These are phyloP conservation scores for Durotheca rogersii DNA, from an alignment of 495 filamentous ascomycete species.

Conservation along the genomic window DNA sequence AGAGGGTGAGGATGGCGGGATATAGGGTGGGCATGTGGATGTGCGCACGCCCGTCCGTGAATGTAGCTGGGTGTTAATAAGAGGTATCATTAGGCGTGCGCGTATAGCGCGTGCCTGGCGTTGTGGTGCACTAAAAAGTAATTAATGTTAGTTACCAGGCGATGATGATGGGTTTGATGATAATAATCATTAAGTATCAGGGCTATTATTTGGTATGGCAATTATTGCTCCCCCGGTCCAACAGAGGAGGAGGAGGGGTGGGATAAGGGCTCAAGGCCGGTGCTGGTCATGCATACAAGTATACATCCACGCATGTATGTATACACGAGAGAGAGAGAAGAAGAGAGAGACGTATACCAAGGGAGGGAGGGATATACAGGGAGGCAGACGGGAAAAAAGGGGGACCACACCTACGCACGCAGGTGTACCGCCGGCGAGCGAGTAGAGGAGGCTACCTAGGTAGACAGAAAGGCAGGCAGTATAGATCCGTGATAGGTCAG, in stretches of 20 bases:
- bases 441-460: too few species aligned
- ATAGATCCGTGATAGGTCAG: too few species aligned
- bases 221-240: background rate
- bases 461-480: too few species aligned
- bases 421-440: too few species aligned
- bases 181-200: too few species aligned
- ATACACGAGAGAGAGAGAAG: background rate
- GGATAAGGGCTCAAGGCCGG: too few species aligned
- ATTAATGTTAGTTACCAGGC: conserved; percentile 12
- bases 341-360: background rate
- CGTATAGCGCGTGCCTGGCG: conserved; percentile 4
- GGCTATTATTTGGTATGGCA: too few species aligned
- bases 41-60: too few species aligned
- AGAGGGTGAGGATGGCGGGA: background rate
- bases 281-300: background rate
- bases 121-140: conserved; percentile 12
- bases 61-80: conserved; percentile 2
- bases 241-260: too few species aligned
- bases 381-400: too few species aligned
- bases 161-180: too few species aligned
- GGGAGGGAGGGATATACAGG: background rate
- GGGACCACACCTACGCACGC: too few species aligned
- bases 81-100: conserved; percentile 8
- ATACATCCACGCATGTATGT: background rate
- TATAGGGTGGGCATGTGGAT: background rate